Conservation (phyloP, 2,329 filamentous ascomycete species). For the Fusarium graminum region DNA sequence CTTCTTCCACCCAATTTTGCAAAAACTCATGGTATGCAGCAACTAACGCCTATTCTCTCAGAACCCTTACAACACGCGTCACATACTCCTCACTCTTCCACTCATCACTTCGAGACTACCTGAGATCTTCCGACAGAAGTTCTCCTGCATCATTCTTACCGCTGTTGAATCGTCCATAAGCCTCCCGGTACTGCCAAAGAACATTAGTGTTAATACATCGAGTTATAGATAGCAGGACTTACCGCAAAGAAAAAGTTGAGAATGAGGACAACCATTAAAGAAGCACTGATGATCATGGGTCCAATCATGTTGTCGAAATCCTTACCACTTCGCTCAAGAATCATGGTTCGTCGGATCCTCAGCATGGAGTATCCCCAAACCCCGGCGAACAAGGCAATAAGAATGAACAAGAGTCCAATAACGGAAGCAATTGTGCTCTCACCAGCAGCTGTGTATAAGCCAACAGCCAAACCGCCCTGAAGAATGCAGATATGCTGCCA, state of each 20-base stretch:
- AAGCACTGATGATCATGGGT: conserved; percentile 84
- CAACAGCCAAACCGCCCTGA: conserved; percentile 84
- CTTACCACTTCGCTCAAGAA: conserved; percentile 85
- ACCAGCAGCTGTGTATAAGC: conserved; percentile 89
- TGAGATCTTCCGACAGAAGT: conserved; percentile 50
- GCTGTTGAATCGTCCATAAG: conserved; percentile 50
- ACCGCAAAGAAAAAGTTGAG: conserved; percentile 93
- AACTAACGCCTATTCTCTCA: conserved; percentile 34
- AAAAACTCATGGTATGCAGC: conserved; percentile 34
- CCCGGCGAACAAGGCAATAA: conserved; percentile 85
- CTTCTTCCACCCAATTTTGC: conserved; percentile 2
- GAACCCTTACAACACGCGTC: conserved; percentile 17
- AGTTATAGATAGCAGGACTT: conserved; percentile 48
- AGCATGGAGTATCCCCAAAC: conserved; percentile 91
- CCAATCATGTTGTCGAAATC: conserved; percentile 93
- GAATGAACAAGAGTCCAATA: conserved; percentile 86
- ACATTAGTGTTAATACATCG: conserved; percentile 23
- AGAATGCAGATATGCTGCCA: conserved; percentile 97
- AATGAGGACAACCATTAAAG: conserved; percentile 81
- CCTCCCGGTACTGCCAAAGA: conserved; percentile 51
- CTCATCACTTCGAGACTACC: conserved; percentile 25
- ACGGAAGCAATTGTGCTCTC: conserved; percentile 79
- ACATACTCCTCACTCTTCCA: conserved; percentile 17
- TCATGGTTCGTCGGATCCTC: conserved; percentile 80
- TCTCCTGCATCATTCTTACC: conserved; percentile 25